These are phyloP conservation scores for Eucalyptus curtisii DNA, from an alignment of 345 rosid genomes.

Conservation along the genomic window DNA sequence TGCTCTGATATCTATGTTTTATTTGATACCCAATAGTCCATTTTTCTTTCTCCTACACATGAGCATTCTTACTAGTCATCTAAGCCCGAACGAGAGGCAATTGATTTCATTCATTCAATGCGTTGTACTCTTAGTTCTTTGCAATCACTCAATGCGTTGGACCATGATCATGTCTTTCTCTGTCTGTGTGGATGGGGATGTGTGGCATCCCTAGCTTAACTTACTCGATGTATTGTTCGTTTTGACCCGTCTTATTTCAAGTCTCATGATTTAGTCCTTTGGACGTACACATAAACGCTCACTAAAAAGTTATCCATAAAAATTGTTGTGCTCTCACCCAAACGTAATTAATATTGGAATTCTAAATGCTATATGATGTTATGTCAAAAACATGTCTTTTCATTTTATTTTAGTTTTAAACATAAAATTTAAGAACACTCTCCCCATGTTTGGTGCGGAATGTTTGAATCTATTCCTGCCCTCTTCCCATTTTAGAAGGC, in stretches of 20 bases:
- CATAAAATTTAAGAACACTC: not conserved
- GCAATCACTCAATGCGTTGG: not conserved
- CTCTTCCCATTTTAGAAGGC: not conserved
- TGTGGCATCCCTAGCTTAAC: not conserved
- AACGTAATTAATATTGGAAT: not conserved
- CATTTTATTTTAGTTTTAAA: not conserved
- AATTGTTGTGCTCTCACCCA: not conserved
- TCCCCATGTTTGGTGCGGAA: accelerated
- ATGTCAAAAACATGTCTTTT: not conserved
- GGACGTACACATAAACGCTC: not conserved
- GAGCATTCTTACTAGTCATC: not conserved
- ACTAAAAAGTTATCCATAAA: not conserved
- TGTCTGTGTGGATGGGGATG: not conserved
- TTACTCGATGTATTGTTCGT: not conserved
- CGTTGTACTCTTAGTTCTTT: not conserved
- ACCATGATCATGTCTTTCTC: not conserved
- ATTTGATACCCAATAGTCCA: not conserved
- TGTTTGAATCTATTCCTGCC: not conserved
- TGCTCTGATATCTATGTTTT: not conserved
- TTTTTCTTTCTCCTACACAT: not conserved
- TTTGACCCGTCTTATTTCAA: not conserved
- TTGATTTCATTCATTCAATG: not conserved
- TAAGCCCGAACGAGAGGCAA: not conserved
- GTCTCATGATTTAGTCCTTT: not conserved
- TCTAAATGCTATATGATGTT: not conserved